Percentiles rank a stretch among this genome's conserved stretches.
Conservation (phyloP, 805 yeast species). For the Wickerhamomyces chaumierensis region DNA sequence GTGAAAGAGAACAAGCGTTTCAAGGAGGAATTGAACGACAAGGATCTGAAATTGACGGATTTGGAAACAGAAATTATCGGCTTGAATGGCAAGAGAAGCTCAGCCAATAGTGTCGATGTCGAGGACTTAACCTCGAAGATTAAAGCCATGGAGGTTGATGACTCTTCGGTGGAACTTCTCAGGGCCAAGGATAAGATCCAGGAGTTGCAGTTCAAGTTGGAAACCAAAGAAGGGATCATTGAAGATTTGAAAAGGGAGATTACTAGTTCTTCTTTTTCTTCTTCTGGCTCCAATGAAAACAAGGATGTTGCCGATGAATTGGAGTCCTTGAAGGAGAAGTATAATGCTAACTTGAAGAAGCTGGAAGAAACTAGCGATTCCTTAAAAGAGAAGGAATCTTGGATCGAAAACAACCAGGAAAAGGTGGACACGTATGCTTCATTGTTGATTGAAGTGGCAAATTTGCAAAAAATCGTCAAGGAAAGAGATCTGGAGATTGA, state of each 20-base stretch:
- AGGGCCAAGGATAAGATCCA: conserved; percentile 9
- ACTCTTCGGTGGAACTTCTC: background rate
- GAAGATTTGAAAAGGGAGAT: conserved; percentile 7
- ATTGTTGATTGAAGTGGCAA: too few species aligned
- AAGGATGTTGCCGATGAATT: too few species aligned
- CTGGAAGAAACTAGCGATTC: too few species aligned
- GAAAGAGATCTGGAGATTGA: too few species aligned
- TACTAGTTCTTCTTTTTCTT: too few species aligned
- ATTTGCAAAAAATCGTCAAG: too few species aligned
- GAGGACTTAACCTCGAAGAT: conserved; percentile 4
- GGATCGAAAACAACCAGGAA: too few species aligned
- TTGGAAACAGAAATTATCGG: background rate
- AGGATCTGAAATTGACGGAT: conserved; percentile 1
- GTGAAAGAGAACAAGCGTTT: conserved; percentile 1
- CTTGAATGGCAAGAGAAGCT: too few species aligned
- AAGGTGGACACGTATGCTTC: too few species aligned
- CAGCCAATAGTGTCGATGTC: too few species aligned
- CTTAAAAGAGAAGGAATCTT: too few species aligned
- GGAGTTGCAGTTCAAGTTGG: conserved; percentile 11
- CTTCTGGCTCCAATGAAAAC: background rate
- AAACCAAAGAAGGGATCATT: conserved; percentile 12
- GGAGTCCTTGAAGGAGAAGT: too few species aligned
- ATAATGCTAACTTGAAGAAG: background rate
- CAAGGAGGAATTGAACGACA: conserved; percentile 2
- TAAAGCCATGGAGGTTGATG: conserved; percentile 2